phyloP scores from a whole-genome alignment of 2,329 filamentous ascomycete genomes.

The Plenodomus tracheiphilus region DNA sequence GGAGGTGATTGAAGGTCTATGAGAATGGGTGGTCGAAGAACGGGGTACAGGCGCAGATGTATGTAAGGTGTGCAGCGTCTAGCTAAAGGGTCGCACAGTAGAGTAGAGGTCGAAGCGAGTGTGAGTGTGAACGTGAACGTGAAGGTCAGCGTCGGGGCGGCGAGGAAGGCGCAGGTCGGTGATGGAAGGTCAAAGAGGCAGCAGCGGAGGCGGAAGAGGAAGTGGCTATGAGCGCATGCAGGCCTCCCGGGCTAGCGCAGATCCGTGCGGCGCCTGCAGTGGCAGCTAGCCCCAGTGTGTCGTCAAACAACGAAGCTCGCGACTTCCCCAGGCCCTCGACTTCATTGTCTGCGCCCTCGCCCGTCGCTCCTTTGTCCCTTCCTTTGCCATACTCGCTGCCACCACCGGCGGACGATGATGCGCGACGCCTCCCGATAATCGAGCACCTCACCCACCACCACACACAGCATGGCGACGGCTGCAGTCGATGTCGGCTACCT shows the following conservation, averaged over 20 bases:
- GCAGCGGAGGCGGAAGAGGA: neutral
- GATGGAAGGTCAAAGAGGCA: constrained; percentile 4
- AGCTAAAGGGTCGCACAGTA: constrained; percentile 38
- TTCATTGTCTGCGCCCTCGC: constrained; percentile 20
- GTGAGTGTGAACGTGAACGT: too few relatives aligned
- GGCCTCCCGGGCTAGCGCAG: constrained; percentile 11
- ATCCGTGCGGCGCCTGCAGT: constrained; percentile 8
- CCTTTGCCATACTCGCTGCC: constrained; percentile 4
- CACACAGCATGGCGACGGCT: constrained; percentile 60
- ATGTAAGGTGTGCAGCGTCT: constrained; percentile 38
- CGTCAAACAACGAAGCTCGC: constrained; percentile 28
- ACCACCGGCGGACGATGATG: constrained; percentile 23
- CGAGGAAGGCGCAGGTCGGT: constrained; percentile 4
- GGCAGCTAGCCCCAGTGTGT: neutral
- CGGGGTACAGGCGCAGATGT: too few relatives aligned
- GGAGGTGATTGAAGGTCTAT: neutral
- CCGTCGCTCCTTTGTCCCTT: constrained; percentile 31
- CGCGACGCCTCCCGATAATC: constrained; percentile 5
- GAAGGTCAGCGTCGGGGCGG: neutral
- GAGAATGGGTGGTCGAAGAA: neutral
- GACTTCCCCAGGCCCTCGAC: constrained; percentile 11
- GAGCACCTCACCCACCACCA: constrained; percentile 7
- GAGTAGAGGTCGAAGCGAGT: constrained; percentile 5
- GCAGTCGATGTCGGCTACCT: constrained; percentile 72
- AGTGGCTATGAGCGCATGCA: constrained; percentile 21